Percentiles rank a stretch among this genome's conserved stretches.
Conservation (phyloP, 192 early-diverging fungal genomes). For the Coemansia sp. region DNA sequence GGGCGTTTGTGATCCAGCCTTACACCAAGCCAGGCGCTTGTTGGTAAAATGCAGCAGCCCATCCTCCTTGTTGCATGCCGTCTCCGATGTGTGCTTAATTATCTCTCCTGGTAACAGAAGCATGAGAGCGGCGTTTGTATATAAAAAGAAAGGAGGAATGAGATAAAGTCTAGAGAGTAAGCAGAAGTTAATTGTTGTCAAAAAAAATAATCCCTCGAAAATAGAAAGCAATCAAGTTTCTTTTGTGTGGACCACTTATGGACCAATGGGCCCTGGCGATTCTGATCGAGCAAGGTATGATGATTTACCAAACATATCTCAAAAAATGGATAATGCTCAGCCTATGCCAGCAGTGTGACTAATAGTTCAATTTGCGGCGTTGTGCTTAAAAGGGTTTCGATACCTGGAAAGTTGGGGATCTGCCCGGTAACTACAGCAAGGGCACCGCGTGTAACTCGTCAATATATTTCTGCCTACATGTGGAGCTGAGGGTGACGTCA, state of each 20-base stretch:
- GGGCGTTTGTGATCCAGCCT: conserved; percentile 48
- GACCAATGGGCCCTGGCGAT: not conserved
- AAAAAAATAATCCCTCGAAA: not conserved
- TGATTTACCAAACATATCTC: no score
- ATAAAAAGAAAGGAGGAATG: not conserved
- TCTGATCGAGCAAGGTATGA: not conserved
- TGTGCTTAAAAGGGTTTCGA: not conserved
- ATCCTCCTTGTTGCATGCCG: conserved; percentile 37
- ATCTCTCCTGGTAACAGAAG: conserved; percentile 36
- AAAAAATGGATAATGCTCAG: no score
- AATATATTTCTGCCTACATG: not conserved
- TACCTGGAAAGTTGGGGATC: not conserved
- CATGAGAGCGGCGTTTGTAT: conserved; percentile 1
- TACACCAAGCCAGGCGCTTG: conserved; percentile 63
- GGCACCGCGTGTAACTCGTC: not conserved
- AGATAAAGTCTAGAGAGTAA: not conserved
- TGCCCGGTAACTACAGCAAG: not conserved
- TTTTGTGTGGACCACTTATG: not conserved
- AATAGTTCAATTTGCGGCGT: not conserved
- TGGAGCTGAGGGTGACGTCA: not conserved
- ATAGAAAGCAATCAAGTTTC: not conserved
- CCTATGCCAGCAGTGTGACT: not conserved
- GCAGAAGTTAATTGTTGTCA: not conserved
- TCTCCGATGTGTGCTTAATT: conserved; percentile 36
- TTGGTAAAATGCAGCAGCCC: conserved; percentile 61